Conservation (phyloP, 2,329 filamentous ascomycete genomes). For the Domatiomyces globalis region DNA sequence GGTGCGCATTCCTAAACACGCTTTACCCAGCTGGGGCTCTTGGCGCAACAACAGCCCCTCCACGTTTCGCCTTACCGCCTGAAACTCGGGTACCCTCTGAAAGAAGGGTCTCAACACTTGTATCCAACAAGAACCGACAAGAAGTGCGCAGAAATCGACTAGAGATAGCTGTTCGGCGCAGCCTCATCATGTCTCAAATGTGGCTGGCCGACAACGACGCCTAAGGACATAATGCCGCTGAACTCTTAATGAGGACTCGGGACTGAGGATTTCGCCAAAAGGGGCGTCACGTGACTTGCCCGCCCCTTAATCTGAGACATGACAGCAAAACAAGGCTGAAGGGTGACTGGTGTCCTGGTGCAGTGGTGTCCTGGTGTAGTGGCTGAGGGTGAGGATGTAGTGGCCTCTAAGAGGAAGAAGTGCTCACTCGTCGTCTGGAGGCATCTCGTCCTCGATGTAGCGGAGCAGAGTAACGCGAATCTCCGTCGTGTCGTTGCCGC, state of each 20-base stretch:
- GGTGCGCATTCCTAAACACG: neutral
- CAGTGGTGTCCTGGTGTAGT: too few species aligned
- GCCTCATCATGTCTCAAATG: neutral
- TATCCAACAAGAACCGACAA: neutral
- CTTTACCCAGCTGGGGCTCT: neutral
- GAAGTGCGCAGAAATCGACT: neutral
- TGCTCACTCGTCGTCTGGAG: conserved; percentile 77
- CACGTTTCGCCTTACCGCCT: neutral
- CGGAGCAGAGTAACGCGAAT: conserved; percentile 85
- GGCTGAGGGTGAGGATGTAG: neutral
- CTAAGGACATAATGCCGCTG: neutral
- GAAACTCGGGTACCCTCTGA: neutral
- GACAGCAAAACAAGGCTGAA: neutral
- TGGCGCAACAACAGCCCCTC: neutral
- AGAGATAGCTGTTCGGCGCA: neutral
- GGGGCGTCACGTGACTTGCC: neutral
- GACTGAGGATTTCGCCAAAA: neutral
- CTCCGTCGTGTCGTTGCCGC: conserved; percentile 91
- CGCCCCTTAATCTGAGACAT: neutral
- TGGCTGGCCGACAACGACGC: neutral
- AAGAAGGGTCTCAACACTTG: neutral
- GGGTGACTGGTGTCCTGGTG: neutral
- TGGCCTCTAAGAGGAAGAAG: neutral
- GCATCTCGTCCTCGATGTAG: conserved; percentile 95
- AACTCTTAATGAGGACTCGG: neutral